Evolutionary conservation across 495 filamentous ascomycete genomes (phyloP).

Genomic region (Neurospora tetrasperma): DNA sequence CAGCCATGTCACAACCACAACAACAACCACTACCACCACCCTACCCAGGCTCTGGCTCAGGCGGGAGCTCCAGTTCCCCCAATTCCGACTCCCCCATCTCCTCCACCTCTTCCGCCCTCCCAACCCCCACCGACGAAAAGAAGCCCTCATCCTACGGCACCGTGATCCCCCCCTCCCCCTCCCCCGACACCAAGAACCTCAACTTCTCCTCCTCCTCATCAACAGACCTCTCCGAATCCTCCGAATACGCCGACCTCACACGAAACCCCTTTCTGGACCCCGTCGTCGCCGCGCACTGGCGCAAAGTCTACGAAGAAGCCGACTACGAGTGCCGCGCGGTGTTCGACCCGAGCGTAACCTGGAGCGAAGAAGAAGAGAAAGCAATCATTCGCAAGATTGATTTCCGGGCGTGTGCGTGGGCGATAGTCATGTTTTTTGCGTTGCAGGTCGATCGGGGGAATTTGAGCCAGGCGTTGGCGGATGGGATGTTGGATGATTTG

Average conservation of each 20-base stretch:
- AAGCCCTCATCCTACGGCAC: background rate
- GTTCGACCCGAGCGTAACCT: constrained; percentile 42
- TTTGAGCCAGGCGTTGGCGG: constrained; percentile 43
- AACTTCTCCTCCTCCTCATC: background rate
- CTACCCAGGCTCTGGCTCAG: background rate
- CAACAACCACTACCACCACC: background rate
- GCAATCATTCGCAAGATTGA: constrained; percentile 42
- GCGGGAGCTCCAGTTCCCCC: no score
- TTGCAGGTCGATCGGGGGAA: constrained; percentile 51
- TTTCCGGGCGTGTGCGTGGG: constrained; percentile 40
- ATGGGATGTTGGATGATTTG: constrained; percentile 46
- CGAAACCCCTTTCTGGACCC: constrained; percentile 38
- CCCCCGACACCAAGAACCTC: background rate
- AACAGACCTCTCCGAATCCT: constrained; percentile 1
- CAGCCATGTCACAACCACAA: background rate
- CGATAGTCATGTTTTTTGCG: constrained; percentile 44
- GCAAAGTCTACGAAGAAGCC: constrained; percentile 37
- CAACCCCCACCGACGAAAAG: background rate
- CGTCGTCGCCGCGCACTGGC: constrained; percentile 36
- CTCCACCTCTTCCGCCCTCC: background rate
- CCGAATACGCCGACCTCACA: constrained; percentile 1
- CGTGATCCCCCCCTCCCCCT: background rate
- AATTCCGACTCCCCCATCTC: background rate
- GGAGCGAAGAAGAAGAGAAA: constrained; percentile 46
- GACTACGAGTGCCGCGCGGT: constrained; percentile 40